Conservation (phyloP, 768 basidiomycete species). For the Sistotremastrum niveocremeum region DNA sequence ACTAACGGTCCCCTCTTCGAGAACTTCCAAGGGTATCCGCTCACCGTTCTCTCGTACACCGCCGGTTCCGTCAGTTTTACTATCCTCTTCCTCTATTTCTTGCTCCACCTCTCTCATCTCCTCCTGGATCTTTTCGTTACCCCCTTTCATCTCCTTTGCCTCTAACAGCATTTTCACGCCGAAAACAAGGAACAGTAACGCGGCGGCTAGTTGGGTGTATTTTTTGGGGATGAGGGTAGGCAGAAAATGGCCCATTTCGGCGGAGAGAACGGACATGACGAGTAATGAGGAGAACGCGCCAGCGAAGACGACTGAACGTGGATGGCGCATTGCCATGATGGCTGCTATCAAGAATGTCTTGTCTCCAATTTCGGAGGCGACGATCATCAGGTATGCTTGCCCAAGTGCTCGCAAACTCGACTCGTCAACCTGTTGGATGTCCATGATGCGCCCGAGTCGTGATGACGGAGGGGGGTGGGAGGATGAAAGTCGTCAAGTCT, state of each 20-base stretch:
- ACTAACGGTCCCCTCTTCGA: constrained; percentile 50
- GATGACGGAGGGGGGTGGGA: too few relatives aligned
- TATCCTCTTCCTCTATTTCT: constrained; percentile 79
- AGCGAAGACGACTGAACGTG: constrained; percentile 68
- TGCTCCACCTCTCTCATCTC: constrained; percentile 96
- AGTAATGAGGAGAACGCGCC: constrained; percentile 83
- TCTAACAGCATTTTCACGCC: constrained; percentile 85
- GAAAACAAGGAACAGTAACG: constrained; percentile 79
- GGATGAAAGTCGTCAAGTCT: too few relatives aligned
- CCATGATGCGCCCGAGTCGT: too few relatives aligned
- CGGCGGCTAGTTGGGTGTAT: constrained; percentile 63
- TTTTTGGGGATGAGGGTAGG: constrained; percentile 62
- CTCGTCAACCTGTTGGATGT: constrained; percentile 7
- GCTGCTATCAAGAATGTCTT: constrained; percentile 87
- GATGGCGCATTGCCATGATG: constrained; percentile 87
- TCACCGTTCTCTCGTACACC: constrained; percentile 19
- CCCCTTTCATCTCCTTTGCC: constrained; percentile 63
- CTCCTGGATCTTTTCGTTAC: constrained; percentile 73
- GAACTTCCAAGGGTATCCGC: constrained; percentile 51
- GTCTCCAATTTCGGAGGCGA: constrained; percentile 90
- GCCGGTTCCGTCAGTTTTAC: constrained; percentile 31
- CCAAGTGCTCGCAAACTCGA: constrained; percentile 39
- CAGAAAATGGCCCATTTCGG: constrained; percentile 84
- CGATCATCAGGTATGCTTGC: constrained; percentile 82
- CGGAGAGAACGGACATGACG: constrained; percentile 89